These are phyloP conservation scores for Cicer chorassanicum DNA, from an alignment of 306 rosid genomes.

Conservation along the genomic window DNA sequence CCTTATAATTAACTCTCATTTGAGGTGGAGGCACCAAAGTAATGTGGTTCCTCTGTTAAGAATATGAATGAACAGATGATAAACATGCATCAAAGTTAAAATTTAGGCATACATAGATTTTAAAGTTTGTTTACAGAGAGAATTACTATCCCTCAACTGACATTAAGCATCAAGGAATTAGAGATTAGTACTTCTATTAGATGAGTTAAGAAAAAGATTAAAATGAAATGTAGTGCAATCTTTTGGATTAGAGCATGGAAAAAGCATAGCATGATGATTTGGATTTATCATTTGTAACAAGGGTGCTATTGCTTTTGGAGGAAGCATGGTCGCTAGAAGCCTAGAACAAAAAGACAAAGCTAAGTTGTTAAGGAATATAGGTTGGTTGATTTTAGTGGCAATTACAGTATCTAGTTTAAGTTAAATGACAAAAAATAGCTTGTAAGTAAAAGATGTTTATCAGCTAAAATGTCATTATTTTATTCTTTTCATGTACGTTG, in stretches of 20 bases:
- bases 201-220: conserved; percentile 9
- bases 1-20: conserved; percentile 16
- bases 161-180: conserved; percentile 19
- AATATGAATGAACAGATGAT: conserved; percentile 11
- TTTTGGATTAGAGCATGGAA: conserved; percentile 2
- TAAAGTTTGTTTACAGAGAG: neutral
- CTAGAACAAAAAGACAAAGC: conserved; percentile 11
- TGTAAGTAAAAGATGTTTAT: conserved; percentile 27
- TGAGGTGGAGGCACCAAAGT: conserved; percentile 13
- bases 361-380: conserved; percentile 25
- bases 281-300: conserved; percentile 13
- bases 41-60: neutral
- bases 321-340: neutral
- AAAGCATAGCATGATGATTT: neutral
- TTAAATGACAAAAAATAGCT: conserved; percentile 8
- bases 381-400: conserved; percentile 5
- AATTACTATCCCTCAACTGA: neutral
- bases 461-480: conserved; percentile 18
- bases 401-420: conserved; percentile 22
- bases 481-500: conserved; percentile 34
- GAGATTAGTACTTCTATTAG: conserved; percentile 6
- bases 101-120: neutral
- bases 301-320: conserved; percentile 19
- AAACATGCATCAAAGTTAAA: conserved; percentile 12
- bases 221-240: conserved; percentile 16